These are phyloP conservation scores for Plantago elongata DNA, from an alignment of 257 asterid species.

Conservation along the genomic window DNA sequence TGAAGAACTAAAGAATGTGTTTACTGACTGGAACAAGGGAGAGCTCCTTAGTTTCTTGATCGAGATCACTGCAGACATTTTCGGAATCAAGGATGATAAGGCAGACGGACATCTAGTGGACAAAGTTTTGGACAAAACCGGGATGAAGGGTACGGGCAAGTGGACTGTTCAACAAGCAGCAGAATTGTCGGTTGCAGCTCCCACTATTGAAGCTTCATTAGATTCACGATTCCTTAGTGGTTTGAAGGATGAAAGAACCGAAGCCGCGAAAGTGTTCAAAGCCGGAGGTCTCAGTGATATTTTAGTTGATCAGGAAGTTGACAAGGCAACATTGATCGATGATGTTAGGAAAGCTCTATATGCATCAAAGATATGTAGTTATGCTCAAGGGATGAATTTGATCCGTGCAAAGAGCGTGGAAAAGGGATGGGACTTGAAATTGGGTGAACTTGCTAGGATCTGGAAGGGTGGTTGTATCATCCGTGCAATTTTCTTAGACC, in stretches of 20 bases:
- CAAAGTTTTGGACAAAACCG: slow-evolving; percentile 21
- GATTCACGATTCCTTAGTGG: slow-evolving; percentile 24
- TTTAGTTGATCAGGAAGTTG: slow-evolving; percentile 9
- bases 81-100: slow-evolving; percentile 22
- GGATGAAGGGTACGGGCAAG: slow-evolving; percentile 23
- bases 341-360: slow-evolving; percentile 21
- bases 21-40: slow-evolving; percentile 22
- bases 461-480: slow-evolving; percentile 28
- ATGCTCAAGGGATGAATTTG: slow-evolving; percentile 28
- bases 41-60: slow-evolving; percentile 23
- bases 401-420: slow-evolving; percentile 19
- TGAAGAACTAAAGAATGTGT: slow-evolving; percentile 18
- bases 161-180: slow-evolving; percentile 25
- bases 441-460: slow-evolving; percentile 22
- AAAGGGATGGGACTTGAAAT: slow-evolving; percentile 23
- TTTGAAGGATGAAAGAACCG: slow-evolving; percentile 20
- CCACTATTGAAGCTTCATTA: slow-evolving; percentile 20
- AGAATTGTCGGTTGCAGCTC: slow-evolving; percentile 20
- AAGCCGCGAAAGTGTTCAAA: slow-evolving; percentile 21
- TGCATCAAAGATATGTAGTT: slow-evolving; percentile 24
- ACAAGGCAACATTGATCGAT: slow-evolving; percentile 18
- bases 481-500: slow-evolving; percentile 22
- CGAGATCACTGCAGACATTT: slow-evolving; percentile 25
- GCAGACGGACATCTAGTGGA: slow-evolving; percentile 23
- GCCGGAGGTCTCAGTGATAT: slow-evolving; percentile 20